These are phyloP conservation scores for Aspergillus kassunensis DNA, from an alignment of 495 filamentous ascomycete genomes.

Conservation along the genomic window DNA sequence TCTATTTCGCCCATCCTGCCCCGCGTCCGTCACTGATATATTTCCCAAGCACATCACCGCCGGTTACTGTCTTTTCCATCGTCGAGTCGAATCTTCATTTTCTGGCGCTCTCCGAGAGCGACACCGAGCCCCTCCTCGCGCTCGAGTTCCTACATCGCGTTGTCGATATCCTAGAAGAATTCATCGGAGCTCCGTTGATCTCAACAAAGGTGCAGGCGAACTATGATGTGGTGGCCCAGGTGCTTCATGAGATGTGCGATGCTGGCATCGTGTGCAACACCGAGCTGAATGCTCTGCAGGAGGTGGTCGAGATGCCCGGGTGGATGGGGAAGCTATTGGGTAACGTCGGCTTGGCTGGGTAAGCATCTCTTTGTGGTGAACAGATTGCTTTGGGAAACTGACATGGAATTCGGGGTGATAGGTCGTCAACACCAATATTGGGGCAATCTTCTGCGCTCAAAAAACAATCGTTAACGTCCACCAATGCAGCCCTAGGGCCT, in stretches of 20 bases:
- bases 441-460: constrained; percentile 36
- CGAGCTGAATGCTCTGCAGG: constrained; percentile 87
- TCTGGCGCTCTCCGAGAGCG: constrained; percentile 73
- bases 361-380: constrained; percentile 27
- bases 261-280: constrained; percentile 84
- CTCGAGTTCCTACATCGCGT: constrained; percentile 94
- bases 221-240: constrained; percentile 93
- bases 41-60: constrained; percentile 71
- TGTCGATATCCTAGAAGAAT: constrained; percentile 91
- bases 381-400: no score
- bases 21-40: constrained; percentile 87
- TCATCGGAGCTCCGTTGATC: constrained; percentile 83
- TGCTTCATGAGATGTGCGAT: constrained; percentile 96
- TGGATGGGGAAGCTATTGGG: constrained; percentile 89
- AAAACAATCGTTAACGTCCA: constrained; percentile 42
- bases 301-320: constrained; percentile 85
- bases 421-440: constrained; percentile 42
- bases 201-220: constrained; percentile 78
- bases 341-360: constrained; percentile 77
- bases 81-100: constrained; percentile 83
- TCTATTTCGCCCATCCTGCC: constrained; percentile 79
- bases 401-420: constrained; percentile 8
- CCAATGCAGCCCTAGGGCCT: constrained; percentile 41
- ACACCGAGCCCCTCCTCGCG: constrained; percentile 89
- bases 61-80: constrained; percentile 87